Conservation (phyloP, 2,329 filamentous ascomycete species). For the Teratosphaeria zuluensis region DNA sequence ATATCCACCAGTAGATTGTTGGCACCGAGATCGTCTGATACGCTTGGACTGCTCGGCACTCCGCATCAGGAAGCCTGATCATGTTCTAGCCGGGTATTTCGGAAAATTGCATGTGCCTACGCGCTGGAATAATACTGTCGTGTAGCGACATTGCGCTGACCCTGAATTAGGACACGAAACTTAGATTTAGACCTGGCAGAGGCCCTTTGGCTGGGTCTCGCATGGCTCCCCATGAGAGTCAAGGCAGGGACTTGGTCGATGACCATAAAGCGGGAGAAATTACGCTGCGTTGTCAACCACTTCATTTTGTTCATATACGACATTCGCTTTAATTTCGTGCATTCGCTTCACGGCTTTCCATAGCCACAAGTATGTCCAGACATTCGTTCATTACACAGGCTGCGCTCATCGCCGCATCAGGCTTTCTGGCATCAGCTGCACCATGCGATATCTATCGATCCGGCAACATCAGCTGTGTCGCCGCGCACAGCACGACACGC, state of each 20-base stretch:
- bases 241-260: neutral
- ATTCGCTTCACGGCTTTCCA: neutral
- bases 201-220: too few species aligned
- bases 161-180: neutral
- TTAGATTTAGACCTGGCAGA: neutral
- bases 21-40: neutral
- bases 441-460: constrained; percentile 54
- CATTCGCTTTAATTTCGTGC: neutral
- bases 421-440: constrained; percentile 39
- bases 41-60: neutral
- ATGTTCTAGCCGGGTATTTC: neutral
- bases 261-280: neutral
- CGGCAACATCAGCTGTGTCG: constrained; percentile 53
- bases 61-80: neutral
- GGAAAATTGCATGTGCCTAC: neutral
- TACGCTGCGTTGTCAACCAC: neutral
- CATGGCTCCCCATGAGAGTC: neutral
- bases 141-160: neutral
- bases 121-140: neutral
- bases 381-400: constrained; percentile 11
- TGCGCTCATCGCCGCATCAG: constrained; percentile 27
- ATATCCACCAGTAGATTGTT: neutral
- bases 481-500: constrained; percentile 56
- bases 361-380: neutral
- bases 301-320: neutral